Conservation (phyloP, 2,329 filamentous ascomycete species). For the Periconia macrospinosa region DNA sequence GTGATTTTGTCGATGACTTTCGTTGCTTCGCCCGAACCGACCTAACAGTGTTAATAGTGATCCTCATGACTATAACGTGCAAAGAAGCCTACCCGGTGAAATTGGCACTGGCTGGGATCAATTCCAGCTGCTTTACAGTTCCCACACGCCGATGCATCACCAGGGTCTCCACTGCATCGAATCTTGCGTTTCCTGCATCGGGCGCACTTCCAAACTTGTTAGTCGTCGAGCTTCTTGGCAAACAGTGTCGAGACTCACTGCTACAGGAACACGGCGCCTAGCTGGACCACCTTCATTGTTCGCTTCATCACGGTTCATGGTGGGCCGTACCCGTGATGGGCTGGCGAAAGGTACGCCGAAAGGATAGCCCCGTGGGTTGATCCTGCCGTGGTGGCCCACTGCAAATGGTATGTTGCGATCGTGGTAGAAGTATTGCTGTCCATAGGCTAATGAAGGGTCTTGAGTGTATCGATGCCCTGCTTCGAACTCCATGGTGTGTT, state of each 20-base stretch:
- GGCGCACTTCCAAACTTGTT: conserved; percentile 55
- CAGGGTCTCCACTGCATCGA: conserved; percentile 83
- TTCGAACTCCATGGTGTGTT: conserved; percentile 18
- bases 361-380: conserved; percentile 27
- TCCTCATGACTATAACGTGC: not conserved
- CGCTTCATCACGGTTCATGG: conserved; percentile 18
- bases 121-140: conserved; percentile 79
- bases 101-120: conserved; percentile 67
- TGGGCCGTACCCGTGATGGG: conserved; percentile 5
- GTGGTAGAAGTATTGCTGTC: conserved; percentile 24
- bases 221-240: not conserved
- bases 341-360: conserved; percentile 24
- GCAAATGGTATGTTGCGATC: conserved; percentile 26
- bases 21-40: conserved; percentile 32
- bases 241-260: conserved; percentile 4
- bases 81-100: conserved; percentile 68
- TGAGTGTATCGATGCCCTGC: conserved; percentile 7
- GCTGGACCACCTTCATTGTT: conserved; percentile 40
- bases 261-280: conserved; percentile 54
- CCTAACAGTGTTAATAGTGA: conserved; percentile 21
- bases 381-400: conserved; percentile 18
- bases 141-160: conserved; percentile 73
- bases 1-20: conserved; percentile 24
- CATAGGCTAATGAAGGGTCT: conserved; percentile 4
- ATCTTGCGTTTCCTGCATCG: conserved; percentile 94